Base-by-base conservation (phyloP, 1,284 basidiomycete species). In the Rugosomyces carneus region DNA sequence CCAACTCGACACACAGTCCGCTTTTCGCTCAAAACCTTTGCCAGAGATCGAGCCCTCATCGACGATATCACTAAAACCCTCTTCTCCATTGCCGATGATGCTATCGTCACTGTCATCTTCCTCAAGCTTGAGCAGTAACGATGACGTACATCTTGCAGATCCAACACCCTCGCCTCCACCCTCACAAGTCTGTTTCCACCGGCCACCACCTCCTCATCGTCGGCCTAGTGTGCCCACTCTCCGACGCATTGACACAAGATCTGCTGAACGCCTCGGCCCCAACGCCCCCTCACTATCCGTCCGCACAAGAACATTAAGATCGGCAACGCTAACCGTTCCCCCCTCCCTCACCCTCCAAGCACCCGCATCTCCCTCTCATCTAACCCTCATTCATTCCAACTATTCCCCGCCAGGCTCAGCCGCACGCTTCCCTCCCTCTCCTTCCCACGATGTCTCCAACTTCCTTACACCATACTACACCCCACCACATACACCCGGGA, bases 201-300 rank as follows among this genome's bases (percentile, higher is more conserved):
- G 72, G 5, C 75, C 75, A 3, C 65, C 71, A 8, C 76, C 66
- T 18, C 66, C 73, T 8, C 72, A 71, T 23, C 68, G 78, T 15
- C 70, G 80, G 44, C 78, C 81, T 2, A 84, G 80, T 50, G 74
- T 71, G 4, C 80, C 84, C 2, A 77, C 77, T 49, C 69, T 88
- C 21, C 69, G 78, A 19, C 67, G 68, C 24, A 61, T 84, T 18
- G 78, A 83, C 55, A 83, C 80, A 11, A 71, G 66, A 47, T 81
- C 76, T 27, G 70, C 72, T 37, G 78, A 76, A 51, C 69, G 67
- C 18, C 70, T 75, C 45, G 74, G 68, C 50, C 59, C 57, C 26
- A 66, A 61, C 48, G 69, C 70, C 24, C 77, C 72, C 47, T 81
- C 71, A 61, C 70, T 86, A 11, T 76, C 78, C n/a, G 68, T 83